Percentiles rank a stretch among this genome's conserved stretches.
These are phyloP conservation scores for Neurospora sp. DNA, from an alignment of 2,329 filamentous ascomycete genomes.

Conservation along the genomic window DNA sequence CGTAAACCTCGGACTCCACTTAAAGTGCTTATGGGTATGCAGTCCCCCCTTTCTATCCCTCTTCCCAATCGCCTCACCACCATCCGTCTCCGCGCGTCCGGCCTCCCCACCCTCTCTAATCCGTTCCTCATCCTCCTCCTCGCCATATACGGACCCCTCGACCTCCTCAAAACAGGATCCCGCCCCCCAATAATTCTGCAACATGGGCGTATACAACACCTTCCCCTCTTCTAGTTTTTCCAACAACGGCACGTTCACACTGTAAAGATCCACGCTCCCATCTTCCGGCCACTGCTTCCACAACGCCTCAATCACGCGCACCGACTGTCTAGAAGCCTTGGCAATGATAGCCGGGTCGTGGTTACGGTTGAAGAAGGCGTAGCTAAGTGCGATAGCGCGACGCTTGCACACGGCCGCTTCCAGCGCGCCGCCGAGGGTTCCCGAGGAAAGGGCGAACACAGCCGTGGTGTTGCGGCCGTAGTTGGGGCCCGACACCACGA, in stretches of 20 bases:
- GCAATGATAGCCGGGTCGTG: constrained; percentile 76
- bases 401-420: constrained; percentile 64
- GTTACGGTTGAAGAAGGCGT: constrained; percentile 78
- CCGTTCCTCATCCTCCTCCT: constrained; percentile 61
- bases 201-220: constrained; percentile 73
- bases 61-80: constrained; percentile 27
- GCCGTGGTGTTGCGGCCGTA: constrained; percentile 77
- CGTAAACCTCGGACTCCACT: constrained; percentile 81
- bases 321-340: constrained; percentile 63
- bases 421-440: constrained; percentile 67
- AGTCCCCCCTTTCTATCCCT: constrained; percentile 25
- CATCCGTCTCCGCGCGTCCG: constrained; percentile 16
- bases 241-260: constrained; percentile 79
- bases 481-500: constrained; percentile 73
- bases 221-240: constrained; percentile 62
- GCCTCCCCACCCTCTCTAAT: constrained; percentile 54
- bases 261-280: constrained; percentile 69
- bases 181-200: constrained; percentile 85
- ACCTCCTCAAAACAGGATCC: constrained; percentile 81
- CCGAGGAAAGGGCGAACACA: constrained; percentile 67
- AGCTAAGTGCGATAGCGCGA: constrained; percentile 73
- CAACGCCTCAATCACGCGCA: constrained; percentile 71
- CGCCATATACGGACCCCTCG: constrained; percentile 54
- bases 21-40: constrained; percentile 80
- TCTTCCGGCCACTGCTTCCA: constrained; percentile 62